Conservation (phyloP, 139 green algal genomes). For the Chlamydomonas asymmetrica region DNA sequence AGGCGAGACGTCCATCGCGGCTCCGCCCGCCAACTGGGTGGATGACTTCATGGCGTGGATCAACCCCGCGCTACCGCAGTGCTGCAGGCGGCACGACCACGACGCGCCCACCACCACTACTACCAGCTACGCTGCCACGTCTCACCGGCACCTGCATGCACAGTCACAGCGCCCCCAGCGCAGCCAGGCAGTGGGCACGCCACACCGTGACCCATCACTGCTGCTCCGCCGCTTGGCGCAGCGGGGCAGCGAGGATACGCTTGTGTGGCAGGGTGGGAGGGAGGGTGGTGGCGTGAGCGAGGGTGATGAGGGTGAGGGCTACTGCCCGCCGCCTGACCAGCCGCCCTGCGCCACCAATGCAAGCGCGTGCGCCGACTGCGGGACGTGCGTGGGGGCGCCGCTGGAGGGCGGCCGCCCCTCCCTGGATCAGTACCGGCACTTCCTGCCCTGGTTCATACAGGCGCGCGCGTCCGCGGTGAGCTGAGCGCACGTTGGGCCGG, state of each 20-base stretch:
- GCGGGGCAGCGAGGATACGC: too few relatives aligned
- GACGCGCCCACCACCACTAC: background rate
- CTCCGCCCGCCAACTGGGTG: constrained; percentile 85
- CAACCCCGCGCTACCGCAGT: constrained; percentile 65
- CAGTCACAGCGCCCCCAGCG: background rate
- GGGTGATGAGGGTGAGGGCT: constrained; percentile 2
- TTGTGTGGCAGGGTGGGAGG: background rate
- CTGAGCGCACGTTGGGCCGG: too few relatives aligned
- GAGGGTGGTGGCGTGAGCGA: background rate
- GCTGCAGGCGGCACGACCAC: constrained; percentile 47
- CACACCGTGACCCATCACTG: background rate
- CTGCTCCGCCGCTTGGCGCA: background rate
- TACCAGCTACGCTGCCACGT: background rate
- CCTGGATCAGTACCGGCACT: constrained; percentile 57
- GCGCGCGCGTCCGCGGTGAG: constrained; percentile 62
- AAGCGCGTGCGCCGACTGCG: constrained; percentile 61
- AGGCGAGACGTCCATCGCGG: constrained; percentile 69
- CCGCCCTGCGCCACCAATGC: constrained; percentile 55
- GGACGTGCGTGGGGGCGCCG: constrained; percentile 53
- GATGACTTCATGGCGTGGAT: constrained; percentile 94
- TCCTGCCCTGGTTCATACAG: constrained; percentile 87
- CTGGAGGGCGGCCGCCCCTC: constrained; percentile 45
- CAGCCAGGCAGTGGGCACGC: too few relatives aligned
- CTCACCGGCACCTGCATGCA: background rate
- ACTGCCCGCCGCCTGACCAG: constrained; percentile 79